Percentiles rank a stretch among this genome's conserved stretches.
Evolutionary conservation across 345 rosid species (phyloP).

Genomic region (Adansonia digitata): DNA sequence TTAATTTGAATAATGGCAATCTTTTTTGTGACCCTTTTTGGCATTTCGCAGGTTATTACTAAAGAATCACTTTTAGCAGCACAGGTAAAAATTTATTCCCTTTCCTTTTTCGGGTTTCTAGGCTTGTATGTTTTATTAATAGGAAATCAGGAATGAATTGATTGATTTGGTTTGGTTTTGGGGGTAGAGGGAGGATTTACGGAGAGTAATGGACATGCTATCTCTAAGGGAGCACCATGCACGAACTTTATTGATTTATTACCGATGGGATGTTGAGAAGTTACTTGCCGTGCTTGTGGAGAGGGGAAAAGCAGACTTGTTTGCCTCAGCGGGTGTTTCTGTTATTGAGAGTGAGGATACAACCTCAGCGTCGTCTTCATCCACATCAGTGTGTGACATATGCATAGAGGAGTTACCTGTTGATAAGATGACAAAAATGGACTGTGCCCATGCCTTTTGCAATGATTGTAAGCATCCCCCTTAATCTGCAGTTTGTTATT

Average conservation of each 20-base stretch:
- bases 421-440: conserved; percentile 62
- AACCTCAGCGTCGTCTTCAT: conserved; percentile 20
- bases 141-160: background rate
- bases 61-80: conserved; percentile 68
- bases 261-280: conserved; percentile 79
- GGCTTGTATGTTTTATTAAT: background rate
- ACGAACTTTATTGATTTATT: conserved; percentile 70
- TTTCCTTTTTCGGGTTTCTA: background rate
- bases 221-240: conserved; percentile 84
- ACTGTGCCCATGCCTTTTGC: conserved; percentile 82
- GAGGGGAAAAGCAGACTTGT: conserved; percentile 56
- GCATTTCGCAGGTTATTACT: conserved; percentile 58
- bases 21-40: conserved; percentile 4
- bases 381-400: conserved; percentile 51
- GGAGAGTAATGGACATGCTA: conserved; percentile 70
- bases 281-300: conserved; percentile 59
- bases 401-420: conserved; percentile 73
- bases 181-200: conserved; percentile 58
- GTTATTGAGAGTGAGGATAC: conserved; percentile 37
- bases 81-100: conserved; percentile 41
- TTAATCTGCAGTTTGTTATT: background rate
- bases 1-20: background rate
- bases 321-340: conserved; percentile 63
- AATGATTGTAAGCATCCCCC: conserved; percentile 52
- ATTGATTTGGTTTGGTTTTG: conserved; percentile 6